Percentiles rank a stretch among this genome's conserved stretches.
Conservation (phyloP, 2,329 filamentous ascomycete species). For the Gnomoniopsis smithogilvyi region DNA sequence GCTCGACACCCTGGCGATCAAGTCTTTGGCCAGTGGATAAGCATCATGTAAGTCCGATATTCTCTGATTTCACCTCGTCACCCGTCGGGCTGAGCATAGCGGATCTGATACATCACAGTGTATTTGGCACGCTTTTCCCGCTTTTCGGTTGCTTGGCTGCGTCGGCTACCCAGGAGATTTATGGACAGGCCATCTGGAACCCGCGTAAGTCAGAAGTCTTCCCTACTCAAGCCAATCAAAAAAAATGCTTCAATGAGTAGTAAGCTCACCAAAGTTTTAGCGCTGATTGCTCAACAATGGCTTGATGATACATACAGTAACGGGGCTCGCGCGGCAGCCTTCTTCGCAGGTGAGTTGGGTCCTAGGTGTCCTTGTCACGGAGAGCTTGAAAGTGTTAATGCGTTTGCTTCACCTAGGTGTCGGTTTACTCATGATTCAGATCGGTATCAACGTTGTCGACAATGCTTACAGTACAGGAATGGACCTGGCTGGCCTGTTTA, state of each 20-base stretch:
- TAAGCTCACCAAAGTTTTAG: neutral
- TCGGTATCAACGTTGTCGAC: constrained; percentile 42
- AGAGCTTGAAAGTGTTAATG: constrained; percentile 36
- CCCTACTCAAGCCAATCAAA: neutral
- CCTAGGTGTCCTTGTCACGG: neutral
- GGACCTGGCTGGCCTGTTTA: constrained; percentile 50
- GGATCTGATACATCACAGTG: constrained; percentile 24
- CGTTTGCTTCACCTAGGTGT: no score
- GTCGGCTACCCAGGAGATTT: constrained; percentile 11
- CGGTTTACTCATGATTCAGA: constrained; percentile 40
- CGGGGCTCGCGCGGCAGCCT: constrained; percentile 37
- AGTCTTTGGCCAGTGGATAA: constrained; percentile 12
- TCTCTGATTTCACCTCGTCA: constrained; percentile 15
- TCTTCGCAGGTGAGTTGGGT: constrained; percentile 35
- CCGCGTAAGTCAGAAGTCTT: constrained; percentile 6
- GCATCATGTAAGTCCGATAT: constrained; percentile 1
- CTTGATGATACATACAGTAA: constrained; percentile 14
- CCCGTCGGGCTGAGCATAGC: neutral
- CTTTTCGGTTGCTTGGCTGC: constrained; percentile 11
- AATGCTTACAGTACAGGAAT: constrained; percentile 51
- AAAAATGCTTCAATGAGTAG: neutral
- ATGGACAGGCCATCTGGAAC: constrained; percentile 14
- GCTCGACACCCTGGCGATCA: constrained; percentile 11
- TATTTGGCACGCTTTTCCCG: constrained; percentile 13
- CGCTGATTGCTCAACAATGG: constrained; percentile 14